Conservation (phyloP, 805 yeast genomes). For the Yarrowia bubula region DNA sequence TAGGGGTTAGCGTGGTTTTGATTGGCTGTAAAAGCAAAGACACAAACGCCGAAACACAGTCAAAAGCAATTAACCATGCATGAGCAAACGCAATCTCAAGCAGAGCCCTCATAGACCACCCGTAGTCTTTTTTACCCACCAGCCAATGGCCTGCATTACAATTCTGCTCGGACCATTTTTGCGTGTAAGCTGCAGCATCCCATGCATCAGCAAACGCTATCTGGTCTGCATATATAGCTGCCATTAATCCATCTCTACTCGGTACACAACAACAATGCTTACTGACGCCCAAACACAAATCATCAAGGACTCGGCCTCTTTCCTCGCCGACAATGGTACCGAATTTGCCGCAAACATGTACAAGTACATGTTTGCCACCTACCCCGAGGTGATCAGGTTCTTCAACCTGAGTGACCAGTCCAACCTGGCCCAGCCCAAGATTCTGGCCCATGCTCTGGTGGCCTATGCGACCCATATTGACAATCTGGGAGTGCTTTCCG, state of each 20-base stretch:
- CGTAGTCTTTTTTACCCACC: too few relatives aligned
- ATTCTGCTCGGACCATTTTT: not conserved
- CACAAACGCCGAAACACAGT: too few relatives aligned
- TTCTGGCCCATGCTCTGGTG: constrained; percentile 60
- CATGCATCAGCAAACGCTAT: not conserved
- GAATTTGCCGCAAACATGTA: constrained; percentile 56
- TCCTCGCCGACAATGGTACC: constrained; percentile 55
- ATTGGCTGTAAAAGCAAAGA: too few relatives aligned
- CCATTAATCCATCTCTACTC: not conserved
- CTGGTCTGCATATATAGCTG: not conserved
- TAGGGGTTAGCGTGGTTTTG: too few relatives aligned
- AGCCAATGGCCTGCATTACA: too few relatives aligned
- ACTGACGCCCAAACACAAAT: constrained; percentile 31
- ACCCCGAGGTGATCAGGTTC: constrained; percentile 56
- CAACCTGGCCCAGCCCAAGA: constrained; percentile 53
- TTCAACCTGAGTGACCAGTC: constrained; percentile 62
- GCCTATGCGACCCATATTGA: constrained; percentile 64
- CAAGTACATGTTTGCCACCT: constrained; percentile 50
- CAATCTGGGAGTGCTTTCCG: constrained; percentile 52
- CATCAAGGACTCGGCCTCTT: constrained; percentile 45
- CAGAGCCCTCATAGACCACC: too few relatives aligned
- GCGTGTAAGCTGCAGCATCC: constrained; percentile 19
- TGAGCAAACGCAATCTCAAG: too few relatives aligned
- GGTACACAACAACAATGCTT: not conserved
- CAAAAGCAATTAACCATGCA: too few relatives aligned